A percentile compares a stretch with the other conserved stretches of the same genome.
Conservation (phyloP, 768 basidiomycete species). For the Naganishia onofrii region DNA sequence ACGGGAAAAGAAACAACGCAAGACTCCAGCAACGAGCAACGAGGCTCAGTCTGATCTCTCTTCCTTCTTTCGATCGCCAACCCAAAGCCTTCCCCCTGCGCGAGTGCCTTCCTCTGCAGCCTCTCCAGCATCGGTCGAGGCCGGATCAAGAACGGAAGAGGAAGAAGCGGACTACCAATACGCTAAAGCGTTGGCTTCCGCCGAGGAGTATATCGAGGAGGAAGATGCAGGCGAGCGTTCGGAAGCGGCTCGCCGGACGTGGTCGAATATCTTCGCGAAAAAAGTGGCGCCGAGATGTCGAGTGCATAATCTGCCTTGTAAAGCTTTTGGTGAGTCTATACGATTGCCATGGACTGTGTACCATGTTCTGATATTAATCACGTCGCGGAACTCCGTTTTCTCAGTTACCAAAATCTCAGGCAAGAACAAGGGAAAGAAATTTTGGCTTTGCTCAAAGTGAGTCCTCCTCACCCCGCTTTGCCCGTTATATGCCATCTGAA, state of each 20-base stretch:
- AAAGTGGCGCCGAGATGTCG: constrained; percentile 49
- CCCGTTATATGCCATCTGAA: background rate
- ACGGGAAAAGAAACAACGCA: constrained; percentile 17
- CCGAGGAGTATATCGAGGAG: constrained; percentile 42
- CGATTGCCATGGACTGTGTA: background rate
- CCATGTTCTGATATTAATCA: background rate
- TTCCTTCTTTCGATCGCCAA: constrained; percentile 41
- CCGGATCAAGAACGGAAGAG: constrained; percentile 1
- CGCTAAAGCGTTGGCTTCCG: constrained; percentile 20
- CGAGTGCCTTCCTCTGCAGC: constrained; percentile 16
- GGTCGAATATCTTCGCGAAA: constrained; percentile 49
- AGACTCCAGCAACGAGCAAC: constrained; percentile 2
- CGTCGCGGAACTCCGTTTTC: background rate
- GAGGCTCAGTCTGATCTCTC: constrained; percentile 40
- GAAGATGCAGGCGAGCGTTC: constrained; percentile 31
- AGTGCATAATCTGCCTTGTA: constrained; percentile 49
- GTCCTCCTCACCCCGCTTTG: constrained; percentile 12
- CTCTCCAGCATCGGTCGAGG: constrained; percentile 7
- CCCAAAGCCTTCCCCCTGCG: background rate
- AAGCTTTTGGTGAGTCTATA: constrained; percentile 45
- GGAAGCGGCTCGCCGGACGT: constrained; percentile 41
- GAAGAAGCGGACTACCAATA: constrained; percentile 28
- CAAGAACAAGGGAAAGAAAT: constrained; percentile 51
- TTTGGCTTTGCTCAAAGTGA: constrained; percentile 52
- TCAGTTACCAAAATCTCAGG: constrained; percentile 50